These are phyloP conservation scores for Climacium dendroides DNA, from an alignment of 225 moss, liverwort and hornwort species.

Conservation along the genomic window DNA sequence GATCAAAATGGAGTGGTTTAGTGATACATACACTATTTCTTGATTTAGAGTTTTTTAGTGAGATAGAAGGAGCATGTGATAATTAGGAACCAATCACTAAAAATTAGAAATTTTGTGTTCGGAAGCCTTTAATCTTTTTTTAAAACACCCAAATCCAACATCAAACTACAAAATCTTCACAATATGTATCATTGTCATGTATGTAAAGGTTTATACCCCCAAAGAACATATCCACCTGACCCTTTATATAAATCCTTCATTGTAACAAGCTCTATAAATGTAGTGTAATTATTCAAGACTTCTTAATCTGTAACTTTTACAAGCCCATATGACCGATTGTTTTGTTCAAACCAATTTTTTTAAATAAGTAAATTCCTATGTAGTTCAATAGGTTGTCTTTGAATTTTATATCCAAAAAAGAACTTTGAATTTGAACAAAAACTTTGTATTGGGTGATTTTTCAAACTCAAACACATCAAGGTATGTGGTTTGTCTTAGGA, in stretches of 20 bases:
- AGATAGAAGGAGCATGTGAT: accelerated
- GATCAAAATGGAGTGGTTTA: neutral
- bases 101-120: neutral
- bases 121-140: neutral
- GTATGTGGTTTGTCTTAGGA: neutral
- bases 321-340: too few species aligned
- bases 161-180: too few species aligned
- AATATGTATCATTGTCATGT: too few species aligned
- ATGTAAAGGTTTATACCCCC: accelerated
- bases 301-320: too few species aligned
- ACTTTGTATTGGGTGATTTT: too few species aligned
- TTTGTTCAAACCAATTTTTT: neutral
- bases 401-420: neutral
- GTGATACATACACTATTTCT: neutral
- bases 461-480: neutral
- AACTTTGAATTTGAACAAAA: neutral
- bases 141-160: neutral
- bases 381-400: neutral
- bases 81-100: neutral
- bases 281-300: neutral
- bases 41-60: neutral
- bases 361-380: neutral
- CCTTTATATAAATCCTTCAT: neutral
- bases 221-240: accelerated
- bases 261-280: neutral